Evolutionary conservation across 2,329 filamentous ascomycete genomes (phyloP), one percentile per base, ranked within the genome.

Genomic region (Didymella pinodella): DNA sequence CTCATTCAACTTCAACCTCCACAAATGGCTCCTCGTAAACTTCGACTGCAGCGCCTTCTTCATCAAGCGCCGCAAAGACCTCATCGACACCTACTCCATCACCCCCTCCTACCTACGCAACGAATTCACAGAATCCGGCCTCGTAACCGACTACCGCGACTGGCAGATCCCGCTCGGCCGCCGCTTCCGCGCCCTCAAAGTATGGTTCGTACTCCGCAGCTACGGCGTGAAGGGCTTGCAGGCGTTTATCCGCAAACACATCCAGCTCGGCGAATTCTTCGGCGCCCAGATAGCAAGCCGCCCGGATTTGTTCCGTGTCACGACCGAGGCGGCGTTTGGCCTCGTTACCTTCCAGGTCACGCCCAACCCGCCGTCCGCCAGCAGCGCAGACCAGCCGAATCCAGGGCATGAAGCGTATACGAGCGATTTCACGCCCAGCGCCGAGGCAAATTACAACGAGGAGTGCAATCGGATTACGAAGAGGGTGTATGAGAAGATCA

Each of bases 11-110:
- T 87, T 94, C 81, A 98, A 97, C 82, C 90, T 97, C 86, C 93
- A 97, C 84, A 98, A 98, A 81, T 97, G 94, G 94, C 84, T 97
- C 47, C 87, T 97, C 18, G 93, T 92, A 57, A 97, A 96, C 78
- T 97, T 97, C 71, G 94, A 98, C 71, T 86, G 86, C 58, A 69
- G 90, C 54, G 90, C 90, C 65, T 84, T 97, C 45, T 98, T 87
- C 79, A 88, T 97, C 48, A 88, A 89, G 63, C 84, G 88, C 69
- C 86, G 93, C 16, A 80, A 82, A 54, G 88, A 93, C 78, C 85
- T 98, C n/a, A 92, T 90, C 43, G 84, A 89, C 61, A 90, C 93
- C 0, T 84, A 97, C 41, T 88, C 86, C 72, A 90, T 95, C 73
- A 89, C 89, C 16, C 91, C 91, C 0, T 85, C 89, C 4, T 97